Base-by-base conservation (phyloP, 169 alveolate species). In the Plasmodium falciparum region DNA sequence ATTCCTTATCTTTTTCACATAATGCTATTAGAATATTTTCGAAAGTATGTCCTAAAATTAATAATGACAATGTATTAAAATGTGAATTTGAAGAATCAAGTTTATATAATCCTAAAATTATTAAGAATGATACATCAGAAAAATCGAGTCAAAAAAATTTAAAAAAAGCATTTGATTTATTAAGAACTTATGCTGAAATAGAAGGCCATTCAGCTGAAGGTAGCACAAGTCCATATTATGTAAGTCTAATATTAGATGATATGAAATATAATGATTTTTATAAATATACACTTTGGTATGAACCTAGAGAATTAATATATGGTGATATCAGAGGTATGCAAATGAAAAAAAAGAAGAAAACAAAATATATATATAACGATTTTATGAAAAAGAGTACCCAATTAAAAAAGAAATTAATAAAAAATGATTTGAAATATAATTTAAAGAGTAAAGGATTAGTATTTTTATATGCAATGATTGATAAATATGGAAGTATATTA, bases 21-120 rank as follows among this genome's bases (percentile, higher is more conserved):
- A 83, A 70, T 71, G 91, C 86, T 43, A 50, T 83, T 29, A 67
- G 91, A 63, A 49, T 83, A 70, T 83, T 83, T 73, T 83, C 91
- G 39, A 67, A 67, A 49, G 91, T 83, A n/a, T 83, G 91, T 17
- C 91, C 91, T 33, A 83, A 66, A 49, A 45, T 49, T 56, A 50
- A 29, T 17, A 33, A 61, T 26, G 26, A 58, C 7, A 70, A 71
- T 70, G 20, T 49, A 11, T 29, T 83, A 15, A 56, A 5, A 12
- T 83, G 91, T 29, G 65, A 71, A 3, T 83, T 83, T 83, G 91
- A 83, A 56, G 15, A 83, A n/a, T 83, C 91, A 4, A 45, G 66
- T 5, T 49, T 83, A 39, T 69, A 71, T 70, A 71, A 83, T 22
- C 13, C 17, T 39, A 43, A 58, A 39, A 22, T 69, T 5, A n/a